These are phyloP conservation scores for Triticum monococcum DNA, from an alignment of 176 grass and related monocot species.

Conservation along the genomic window DNA sequence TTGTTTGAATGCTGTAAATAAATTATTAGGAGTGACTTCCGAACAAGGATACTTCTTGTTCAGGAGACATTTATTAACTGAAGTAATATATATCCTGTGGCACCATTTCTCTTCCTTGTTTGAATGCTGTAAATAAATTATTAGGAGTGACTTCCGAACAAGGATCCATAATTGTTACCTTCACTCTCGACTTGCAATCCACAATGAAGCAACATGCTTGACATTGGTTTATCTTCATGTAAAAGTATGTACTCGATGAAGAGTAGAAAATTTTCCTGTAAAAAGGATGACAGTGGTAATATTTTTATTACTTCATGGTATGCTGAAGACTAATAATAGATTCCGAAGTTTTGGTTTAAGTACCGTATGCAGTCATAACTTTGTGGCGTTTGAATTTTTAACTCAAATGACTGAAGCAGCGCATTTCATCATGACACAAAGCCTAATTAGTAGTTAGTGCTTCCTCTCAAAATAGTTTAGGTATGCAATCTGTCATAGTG, in stretches of 20 bases:
- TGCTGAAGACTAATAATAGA: too few relatives aligned
- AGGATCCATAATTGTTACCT: too few relatives aligned
- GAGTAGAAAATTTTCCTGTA: too few relatives aligned
- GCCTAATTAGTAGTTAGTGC: background rate
- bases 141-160: background rate
- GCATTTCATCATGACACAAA: background rate
- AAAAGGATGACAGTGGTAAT: too few relatives aligned
- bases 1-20: conserved; percentile 13
- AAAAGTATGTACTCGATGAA: too few relatives aligned
- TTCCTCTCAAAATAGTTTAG: background rate
- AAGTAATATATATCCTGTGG: background rate
- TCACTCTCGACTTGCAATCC: too few relatives aligned
- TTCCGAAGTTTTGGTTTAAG: background rate
- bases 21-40: background rate
- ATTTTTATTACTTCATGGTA: too few relatives aligned
- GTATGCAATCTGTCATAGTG: background rate
- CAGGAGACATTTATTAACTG: conserved; percentile 12
- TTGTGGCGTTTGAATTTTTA: background rate
- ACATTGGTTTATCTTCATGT: too few relatives aligned
- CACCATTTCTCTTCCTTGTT: background rate
- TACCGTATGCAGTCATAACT: background rate
- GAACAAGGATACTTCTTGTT: background rate
- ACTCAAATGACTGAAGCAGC: background rate
- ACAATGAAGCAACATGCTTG: too few relatives aligned
- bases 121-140: conserved; percentile 7